A percentile compares a stretch with the other conserved stretches of the same genome.
Conservation (phyloP, 2,329 filamentous ascomycete genomes). For the Alternaria brassicae region DNA sequence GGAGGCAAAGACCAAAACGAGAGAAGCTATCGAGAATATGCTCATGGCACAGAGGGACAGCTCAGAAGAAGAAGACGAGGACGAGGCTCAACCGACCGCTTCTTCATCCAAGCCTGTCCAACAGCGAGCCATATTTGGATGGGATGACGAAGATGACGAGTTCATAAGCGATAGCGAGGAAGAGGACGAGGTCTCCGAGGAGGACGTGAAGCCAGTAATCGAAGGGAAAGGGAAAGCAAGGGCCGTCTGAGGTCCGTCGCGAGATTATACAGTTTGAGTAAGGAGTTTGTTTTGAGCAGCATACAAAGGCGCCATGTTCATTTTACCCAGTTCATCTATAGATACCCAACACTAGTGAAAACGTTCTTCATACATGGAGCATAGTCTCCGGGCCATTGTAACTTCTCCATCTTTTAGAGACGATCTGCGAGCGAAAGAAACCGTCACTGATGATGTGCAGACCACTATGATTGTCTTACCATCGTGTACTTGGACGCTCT, state of each 20-base stretch:
- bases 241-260: conserved; percentile 25
- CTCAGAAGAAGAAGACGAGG: conserved; percentile 41
- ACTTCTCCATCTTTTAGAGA: neutral
- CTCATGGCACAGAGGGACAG: conserved; percentile 56
- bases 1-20: conserved; percentile 82
- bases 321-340: neutral
- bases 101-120: conserved; percentile 43
- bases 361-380: neutral
- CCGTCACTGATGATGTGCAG: neutral
- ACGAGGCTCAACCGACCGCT: conserved; percentile 37
- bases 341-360: conserved; percentile 24
- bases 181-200: conserved; percentile 51
- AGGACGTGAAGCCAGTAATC: conserved; percentile 37
- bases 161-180: conserved; percentile 57
- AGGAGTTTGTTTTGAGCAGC: neutral
- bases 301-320: conserved; percentile 12
- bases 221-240: conserved; percentile 56
- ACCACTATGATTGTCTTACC: neutral
- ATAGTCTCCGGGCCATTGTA: neutral
- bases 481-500: neutral
- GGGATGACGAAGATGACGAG: conserved; percentile 73
- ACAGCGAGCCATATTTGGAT: conserved; percentile 70
- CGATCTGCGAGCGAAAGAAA: neutral
- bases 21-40: conserved; percentile 71
- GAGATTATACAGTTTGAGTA: neutral